Conservation (phyloP, 495 filamentous ascomycete species). For the Opeltia flavorubescens region DNA sequence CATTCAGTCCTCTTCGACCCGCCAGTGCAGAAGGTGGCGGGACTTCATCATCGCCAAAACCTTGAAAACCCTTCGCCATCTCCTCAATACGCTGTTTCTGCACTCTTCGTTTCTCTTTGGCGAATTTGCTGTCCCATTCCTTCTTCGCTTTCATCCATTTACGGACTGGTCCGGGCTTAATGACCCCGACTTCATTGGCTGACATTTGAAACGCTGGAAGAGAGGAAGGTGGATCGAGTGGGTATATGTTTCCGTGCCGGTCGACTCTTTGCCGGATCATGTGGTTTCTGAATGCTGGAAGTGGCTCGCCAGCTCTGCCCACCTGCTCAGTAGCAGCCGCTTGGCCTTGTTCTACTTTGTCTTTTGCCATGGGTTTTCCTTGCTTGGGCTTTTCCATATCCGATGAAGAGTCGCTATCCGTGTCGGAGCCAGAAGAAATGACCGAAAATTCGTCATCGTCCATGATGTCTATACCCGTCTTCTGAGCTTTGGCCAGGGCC, state of each 20-base stretch:
- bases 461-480: conserved; percentile 60
- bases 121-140: conserved; percentile 58
- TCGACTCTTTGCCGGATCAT: conserved; percentile 86
- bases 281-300: conserved; percentile 63
- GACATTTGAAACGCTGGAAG: conserved; percentile 49
- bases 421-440: conserved; percentile 43
- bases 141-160: conserved; percentile 68
- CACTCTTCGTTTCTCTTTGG: conserved; percentile 47
- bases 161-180: conserved; percentile 64
- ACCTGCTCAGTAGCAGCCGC: conserved; percentile 29
- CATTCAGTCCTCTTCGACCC: conserved; percentile 42
- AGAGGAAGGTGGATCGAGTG: conserved; percentile 44
- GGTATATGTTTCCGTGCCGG: conserved; percentile 55
- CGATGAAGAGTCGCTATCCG: conserved; percentile 23
- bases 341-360: conserved; percentile 8
- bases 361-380: conserved; percentile 15
- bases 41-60: conserved; percentile 52
- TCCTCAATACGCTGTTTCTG: conserved; percentile 58
- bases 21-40: conserved; percentile 77
- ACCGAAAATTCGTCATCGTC: conserved; percentile 65
- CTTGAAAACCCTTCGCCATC: conserved; percentile 51
- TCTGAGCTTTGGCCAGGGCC: conserved; percentile 72
- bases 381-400: conserved; percentile 16
- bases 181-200: conserved; percentile 51
- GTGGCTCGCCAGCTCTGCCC: conserved; percentile 67